These are phyloP conservation scores for Penicillium sp. DNA, from an alignment of 2,329 filamentous ascomycete species.

Conservation along the genomic window DNA sequence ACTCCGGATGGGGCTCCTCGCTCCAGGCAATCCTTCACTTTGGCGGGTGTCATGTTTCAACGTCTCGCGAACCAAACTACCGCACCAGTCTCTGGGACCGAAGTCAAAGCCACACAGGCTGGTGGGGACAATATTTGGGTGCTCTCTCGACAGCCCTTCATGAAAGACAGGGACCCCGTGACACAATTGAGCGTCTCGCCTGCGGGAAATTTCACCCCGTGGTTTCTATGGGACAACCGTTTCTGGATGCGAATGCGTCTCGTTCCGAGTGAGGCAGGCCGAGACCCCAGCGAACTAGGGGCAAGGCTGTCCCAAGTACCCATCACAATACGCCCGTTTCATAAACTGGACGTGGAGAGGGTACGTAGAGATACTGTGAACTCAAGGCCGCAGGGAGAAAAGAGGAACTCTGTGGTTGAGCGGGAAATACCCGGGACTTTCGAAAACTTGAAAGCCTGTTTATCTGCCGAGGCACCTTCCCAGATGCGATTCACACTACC, in stretches of 20 bases:
- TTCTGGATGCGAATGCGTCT: conserved; percentile 57
- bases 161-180: conserved; percentile 28
- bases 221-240: conserved; percentile 54
- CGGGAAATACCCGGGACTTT: conserved; percentile 1
- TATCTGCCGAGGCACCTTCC: conserved; percentile 36
- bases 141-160: conserved; percentile 42
- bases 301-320: conserved; percentile 7
- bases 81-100: not conserved
- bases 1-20: not conserved
- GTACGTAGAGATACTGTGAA: conserved; percentile 17
- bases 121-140: conserved; percentile 36
- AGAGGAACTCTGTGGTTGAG: not conserved
- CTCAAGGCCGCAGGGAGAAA: not conserved
- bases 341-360: conserved; percentile 30
- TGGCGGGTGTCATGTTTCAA: conserved; percentile 53
- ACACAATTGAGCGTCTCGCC: conserved; percentile 20
- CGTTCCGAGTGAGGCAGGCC: not conserved
- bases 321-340: conserved; percentile 46
- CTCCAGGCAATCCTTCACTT: conserved; percentile 48
- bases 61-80: conserved; percentile 32
- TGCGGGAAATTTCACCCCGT: not conserved
- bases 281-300: not conserved
- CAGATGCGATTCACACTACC: conserved; percentile 47
- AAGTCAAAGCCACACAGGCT: not conserved
- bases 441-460: conserved; percentile 11